phyloP scores from a whole-genome alignment of 805 yeast genomes.

The Hanseniaspora guilliermondii region DNA sequence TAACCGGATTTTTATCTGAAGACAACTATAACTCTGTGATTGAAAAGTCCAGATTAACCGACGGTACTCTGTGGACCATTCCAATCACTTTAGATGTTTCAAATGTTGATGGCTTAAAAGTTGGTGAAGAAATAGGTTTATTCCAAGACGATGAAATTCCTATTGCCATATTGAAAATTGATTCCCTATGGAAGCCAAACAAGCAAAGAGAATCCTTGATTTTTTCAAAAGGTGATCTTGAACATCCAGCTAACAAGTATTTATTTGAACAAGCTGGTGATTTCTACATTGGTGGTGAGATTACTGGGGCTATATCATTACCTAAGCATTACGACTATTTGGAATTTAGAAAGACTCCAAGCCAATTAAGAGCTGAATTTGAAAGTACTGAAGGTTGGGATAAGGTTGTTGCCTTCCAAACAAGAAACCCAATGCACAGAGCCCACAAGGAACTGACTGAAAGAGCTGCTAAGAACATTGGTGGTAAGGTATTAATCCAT shows the following conservation, averaged over 20 bases:
- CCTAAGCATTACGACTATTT: constrained; percentile 87
- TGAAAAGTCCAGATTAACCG: constrained; percentile 52
- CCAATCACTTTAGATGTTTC: constrained; percentile 82
- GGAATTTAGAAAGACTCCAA: constrained; percentile 77
- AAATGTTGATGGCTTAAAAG: constrained; percentile 30
- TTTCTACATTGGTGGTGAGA: constrained; percentile 72
- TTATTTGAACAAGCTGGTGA: constrained; percentile 65
- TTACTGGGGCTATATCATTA: constrained; percentile 62
- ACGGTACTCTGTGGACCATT: constrained; percentile 74
- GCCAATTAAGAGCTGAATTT: constrained; percentile 79
- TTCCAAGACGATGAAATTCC: constrained; percentile 70
- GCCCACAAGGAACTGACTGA: constrained; percentile 95
- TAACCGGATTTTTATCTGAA: constrained; percentile 51
- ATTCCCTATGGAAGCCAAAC: constrained; percentile 70
- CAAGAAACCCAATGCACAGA: constrained; percentile 97
- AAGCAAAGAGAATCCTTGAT: constrained; percentile 67
- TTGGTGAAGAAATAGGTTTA: constrained; percentile 56
- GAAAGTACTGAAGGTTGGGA: constrained; percentile 62
- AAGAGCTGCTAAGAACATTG: constrained; percentile 87
- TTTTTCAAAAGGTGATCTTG: constrained; percentile 93
- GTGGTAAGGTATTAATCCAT: constrained; percentile 79
- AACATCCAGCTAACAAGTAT: constrained; percentile 83
- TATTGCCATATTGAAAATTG: constrained; percentile 69
- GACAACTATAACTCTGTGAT: constrained; percentile 57
- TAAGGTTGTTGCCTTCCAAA: constrained; percentile 89